Percentiles rank a stretch among this genome's conserved stretches.
phyloP scores from a whole-genome alignment of 2,329 filamentous ascomycete genomes.

The Cladosporium sp. region DNA sequence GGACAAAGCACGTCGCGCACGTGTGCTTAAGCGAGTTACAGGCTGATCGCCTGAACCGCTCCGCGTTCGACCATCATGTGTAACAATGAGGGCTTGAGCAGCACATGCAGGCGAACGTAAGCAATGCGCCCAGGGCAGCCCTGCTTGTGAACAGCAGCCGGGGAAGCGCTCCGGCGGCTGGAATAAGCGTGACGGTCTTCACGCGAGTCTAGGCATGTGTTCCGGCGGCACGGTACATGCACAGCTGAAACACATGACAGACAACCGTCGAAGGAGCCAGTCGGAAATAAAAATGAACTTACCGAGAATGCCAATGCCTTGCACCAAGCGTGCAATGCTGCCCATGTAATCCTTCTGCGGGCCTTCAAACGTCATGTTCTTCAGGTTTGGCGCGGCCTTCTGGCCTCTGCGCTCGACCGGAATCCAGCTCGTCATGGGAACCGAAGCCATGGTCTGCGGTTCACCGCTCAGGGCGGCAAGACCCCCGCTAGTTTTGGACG shows the following conservation, averaged over 20 bases:
- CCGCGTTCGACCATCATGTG: background rate
- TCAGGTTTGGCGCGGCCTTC: slow-evolving; percentile 49
- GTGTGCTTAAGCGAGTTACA: slow-evolving; percentile 6
- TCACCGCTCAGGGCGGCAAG: slow-evolving; percentile 37
- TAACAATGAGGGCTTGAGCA: background rate
- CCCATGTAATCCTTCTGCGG: slow-evolving; percentile 90
- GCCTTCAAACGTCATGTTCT: slow-evolving; percentile 67
- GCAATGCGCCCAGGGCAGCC: slow-evolving; percentile 6
- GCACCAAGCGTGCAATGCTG: slow-evolving; percentile 83
- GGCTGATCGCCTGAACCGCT: background rate
- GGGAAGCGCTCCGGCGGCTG: background rate
- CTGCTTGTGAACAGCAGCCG: slow-evolving; percentile 1
- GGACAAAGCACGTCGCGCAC: background rate
- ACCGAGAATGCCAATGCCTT: slow-evolving; percentile 91
- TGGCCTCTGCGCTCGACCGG: slow-evolving; percentile 50
- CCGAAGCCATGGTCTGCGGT: slow-evolving; percentile 49
- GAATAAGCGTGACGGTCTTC: background rate
- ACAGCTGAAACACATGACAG: background rate
- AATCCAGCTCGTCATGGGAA: slow-evolving; percentile 65
- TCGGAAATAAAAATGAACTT: slow-evolving; percentile 35
- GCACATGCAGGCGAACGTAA: slow-evolving; percentile 10
- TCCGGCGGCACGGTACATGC: background rate
- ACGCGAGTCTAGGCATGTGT: background rate
- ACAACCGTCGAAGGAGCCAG: too few relatives aligned
- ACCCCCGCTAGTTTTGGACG: background rate